Evolutionary conservation across 2,329 filamentous ascomycete species (phyloP).

Genomic region (Pyrenochaeta sp.): DNA sequence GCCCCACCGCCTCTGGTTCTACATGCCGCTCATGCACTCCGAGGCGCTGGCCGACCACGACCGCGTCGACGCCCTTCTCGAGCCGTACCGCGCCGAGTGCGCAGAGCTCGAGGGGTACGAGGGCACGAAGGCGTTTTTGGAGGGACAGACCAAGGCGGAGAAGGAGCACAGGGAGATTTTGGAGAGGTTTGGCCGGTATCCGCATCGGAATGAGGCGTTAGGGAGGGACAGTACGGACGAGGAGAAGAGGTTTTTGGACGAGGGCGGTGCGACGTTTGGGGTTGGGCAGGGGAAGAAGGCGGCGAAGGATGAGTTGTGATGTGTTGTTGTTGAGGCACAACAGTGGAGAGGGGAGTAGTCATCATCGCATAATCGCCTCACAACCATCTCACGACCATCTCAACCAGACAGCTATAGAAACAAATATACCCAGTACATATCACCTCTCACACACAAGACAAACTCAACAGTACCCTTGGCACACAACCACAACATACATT

Average conservation of each 20-base stretch:
- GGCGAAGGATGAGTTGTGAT: too few species aligned
- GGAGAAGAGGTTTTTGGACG: conserved; percentile 60
- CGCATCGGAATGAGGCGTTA: conserved; percentile 63
- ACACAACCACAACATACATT: too few species aligned
- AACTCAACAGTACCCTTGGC: too few species aligned
- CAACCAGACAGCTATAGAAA: too few species aligned
- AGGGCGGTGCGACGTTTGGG: conserved; percentile 54
- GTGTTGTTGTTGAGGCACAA: too few species aligned
- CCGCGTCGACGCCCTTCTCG: conserved; percentile 41
- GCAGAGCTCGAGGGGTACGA: conserved; percentile 35
- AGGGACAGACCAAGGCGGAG: conserved; percentile 48
- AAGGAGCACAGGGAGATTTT: conserved; percentile 60
- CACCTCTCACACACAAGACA: too few species aligned
- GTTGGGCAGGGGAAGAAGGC: conserved; percentile 20
- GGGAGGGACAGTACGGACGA: conserved; percentile 59
- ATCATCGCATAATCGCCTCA: background rate
- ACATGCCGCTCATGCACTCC: conserved; percentile 67
- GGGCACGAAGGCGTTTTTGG: conserved; percentile 37
- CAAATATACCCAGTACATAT: too few species aligned
- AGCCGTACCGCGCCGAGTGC: conserved; percentile 43
- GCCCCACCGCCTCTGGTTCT: conserved; percentile 63
- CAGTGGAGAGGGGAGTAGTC: background rate
- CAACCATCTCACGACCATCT: too few species aligned
- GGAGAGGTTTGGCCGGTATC: conserved; percentile 64
- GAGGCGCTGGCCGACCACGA: conserved; percentile 60